Percentiles rank a stretch among this genome's conserved stretches.
Evolutionary conservation across 2,329 filamentous ascomycete species (phyloP).

Genomic region (Claviceps citrina): DNA sequence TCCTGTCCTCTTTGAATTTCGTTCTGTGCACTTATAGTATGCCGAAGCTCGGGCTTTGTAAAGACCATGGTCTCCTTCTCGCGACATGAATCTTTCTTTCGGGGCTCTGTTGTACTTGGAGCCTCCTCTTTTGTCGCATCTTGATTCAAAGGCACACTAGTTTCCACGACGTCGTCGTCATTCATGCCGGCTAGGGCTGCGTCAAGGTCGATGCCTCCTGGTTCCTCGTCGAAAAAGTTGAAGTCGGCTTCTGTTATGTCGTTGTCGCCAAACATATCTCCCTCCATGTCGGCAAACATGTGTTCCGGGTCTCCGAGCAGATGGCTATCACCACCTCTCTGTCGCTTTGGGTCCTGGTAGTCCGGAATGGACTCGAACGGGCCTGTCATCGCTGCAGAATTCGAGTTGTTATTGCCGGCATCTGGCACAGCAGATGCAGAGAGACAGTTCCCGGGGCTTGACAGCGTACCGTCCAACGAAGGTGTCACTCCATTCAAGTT

Average conservation of each 20-base stretch:
- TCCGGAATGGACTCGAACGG: conserved; percentile 17
- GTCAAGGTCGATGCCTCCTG: conserved; percentile 26
- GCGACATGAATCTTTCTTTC: conserved; percentile 8
- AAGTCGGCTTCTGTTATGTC: conserved; percentile 73
- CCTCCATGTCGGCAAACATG: conserved; percentile 53
- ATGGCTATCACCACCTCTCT: conserved; percentile 25
- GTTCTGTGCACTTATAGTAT: conserved; percentile 38
- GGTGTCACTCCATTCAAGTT: conserved; percentile 36
- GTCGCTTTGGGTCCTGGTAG: conserved; percentile 27
- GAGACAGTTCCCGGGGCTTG: conserved; percentile 37
- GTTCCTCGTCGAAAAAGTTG: conserved; percentile 61
- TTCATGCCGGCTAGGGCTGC: conserved; percentile 13
- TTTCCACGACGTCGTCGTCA: conserved; percentile 7
- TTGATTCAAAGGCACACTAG: background rate
- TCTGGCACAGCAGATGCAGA: conserved; percentile 18
- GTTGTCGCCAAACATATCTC: conserved; percentile 56
- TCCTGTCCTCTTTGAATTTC: conserved; percentile 23
- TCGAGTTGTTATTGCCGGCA: conserved; percentile 12
- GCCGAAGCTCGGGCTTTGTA: conserved; percentile 43
- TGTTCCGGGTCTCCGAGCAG: conserved; percentile 37
- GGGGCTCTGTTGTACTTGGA: conserved; percentile 6
- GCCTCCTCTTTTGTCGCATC: conserved; percentile 8
- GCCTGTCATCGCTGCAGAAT: conserved; percentile 10
- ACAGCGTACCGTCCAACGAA: conserved; percentile 38
- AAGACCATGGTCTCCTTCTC: conserved; percentile 27